Conservation (phyloP, 495 filamentous ascomycete species). For the Alectoria sarmentosa region DNA sequence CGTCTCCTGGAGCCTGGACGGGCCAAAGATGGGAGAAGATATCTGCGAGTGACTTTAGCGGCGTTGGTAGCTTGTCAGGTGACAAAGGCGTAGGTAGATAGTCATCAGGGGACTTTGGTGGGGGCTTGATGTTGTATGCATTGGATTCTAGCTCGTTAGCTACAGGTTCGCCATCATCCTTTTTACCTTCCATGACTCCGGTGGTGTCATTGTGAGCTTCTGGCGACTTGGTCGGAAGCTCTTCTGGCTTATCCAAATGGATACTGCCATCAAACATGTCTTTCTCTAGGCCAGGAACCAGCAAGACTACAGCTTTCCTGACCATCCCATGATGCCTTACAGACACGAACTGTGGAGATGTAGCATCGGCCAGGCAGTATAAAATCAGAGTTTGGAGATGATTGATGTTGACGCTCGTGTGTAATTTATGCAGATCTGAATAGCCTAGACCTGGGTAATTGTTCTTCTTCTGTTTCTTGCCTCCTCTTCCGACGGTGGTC, state of each 20-base stretch:
- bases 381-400: slow-evolving; percentile 75
- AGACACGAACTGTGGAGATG: slow-evolving; percentile 79
- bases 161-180: slow-evolving; percentile 8
- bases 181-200: neutral
- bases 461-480: slow-evolving; percentile 46
- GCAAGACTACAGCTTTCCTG: slow-evolving; percentile 79
- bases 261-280: slow-evolving; percentile 77
- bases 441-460: slow-evolving; percentile 73
- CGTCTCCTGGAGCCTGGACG: slow-evolving; percentile 75
- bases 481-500: slow-evolving; percentile 22
- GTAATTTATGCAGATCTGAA: slow-evolving; percentile 57
- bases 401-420: slow-evolving; percentile 64
- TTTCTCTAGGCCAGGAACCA: slow-evolving; percentile 86
- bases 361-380: slow-evolving; percentile 84
- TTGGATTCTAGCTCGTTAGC: slow-evolving; percentile 19
- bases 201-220: neutral
- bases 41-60: slow-evolving; percentile 63
- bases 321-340: slow-evolving; percentile 69
- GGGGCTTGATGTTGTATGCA: neutral
- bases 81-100: slow-evolving; percentile 68
- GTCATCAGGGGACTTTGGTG: slow-evolving; percentile 43
- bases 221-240: slow-evolving; percentile 25
- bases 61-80: slow-evolving; percentile 50
- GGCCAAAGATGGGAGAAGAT: slow-evolving; percentile 90
- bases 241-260: slow-evolving; percentile 37